Percentiles rank a stretch among this genome's conserved stretches.
phyloP scores from a whole-genome alignment of 2,329 filamentous ascomycete genomes.

The Neoascochyta sp. region DNA sequence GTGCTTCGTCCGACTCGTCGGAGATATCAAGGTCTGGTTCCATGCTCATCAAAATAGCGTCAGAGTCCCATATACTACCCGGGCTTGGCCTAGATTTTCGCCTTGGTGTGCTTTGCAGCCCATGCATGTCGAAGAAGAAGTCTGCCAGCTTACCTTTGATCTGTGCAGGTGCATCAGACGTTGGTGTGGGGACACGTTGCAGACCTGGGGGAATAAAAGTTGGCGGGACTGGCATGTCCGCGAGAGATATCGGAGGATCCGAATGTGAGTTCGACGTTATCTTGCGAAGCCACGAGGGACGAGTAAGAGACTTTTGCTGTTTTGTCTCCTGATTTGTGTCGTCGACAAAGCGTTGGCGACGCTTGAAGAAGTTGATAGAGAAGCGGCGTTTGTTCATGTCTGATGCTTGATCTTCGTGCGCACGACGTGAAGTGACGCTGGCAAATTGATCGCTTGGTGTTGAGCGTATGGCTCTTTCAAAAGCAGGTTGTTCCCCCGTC shows the following conservation, averaged over 20 bases:
- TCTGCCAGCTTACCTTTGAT: constrained; percentile 30
- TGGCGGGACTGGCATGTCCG: constrained; percentile 19
- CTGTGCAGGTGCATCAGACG: constrained; percentile 19
- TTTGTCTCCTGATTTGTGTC: constrained; percentile 3
- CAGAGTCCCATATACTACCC: constrained; percentile 34
- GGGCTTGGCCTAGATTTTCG: constrained; percentile 10
- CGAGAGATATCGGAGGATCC: constrained; percentile 5
- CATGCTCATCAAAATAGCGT: constrained; percentile 35
- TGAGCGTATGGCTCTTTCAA: too few relatives aligned
- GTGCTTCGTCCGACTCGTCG: constrained; percentile 16
- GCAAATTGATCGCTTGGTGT: too few relatives aligned
- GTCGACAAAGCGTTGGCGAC: constrained; percentile 13
- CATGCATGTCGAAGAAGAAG: constrained; percentile 32
- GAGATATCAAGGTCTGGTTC: constrained; percentile 10
- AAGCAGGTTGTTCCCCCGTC: too few relatives aligned
- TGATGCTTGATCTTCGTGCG: constrained; percentile 4
- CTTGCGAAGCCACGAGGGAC: too few relatives aligned
- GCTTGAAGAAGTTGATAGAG: constrained; percentile 18
- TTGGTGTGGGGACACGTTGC: constrained; percentile 24
- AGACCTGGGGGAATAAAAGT: constrained; percentile 27
- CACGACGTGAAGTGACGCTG: too few relatives aligned
- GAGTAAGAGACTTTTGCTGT: neutral
- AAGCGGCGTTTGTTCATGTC: constrained; percentile 6
- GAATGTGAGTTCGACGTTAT: too few relatives aligned
- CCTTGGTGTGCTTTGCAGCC: constrained; percentile 2